Evolutionary conservation across 2,329 filamentous ascomycete species (phyloP).

Genomic region (Neonectria hederae): DNA sequence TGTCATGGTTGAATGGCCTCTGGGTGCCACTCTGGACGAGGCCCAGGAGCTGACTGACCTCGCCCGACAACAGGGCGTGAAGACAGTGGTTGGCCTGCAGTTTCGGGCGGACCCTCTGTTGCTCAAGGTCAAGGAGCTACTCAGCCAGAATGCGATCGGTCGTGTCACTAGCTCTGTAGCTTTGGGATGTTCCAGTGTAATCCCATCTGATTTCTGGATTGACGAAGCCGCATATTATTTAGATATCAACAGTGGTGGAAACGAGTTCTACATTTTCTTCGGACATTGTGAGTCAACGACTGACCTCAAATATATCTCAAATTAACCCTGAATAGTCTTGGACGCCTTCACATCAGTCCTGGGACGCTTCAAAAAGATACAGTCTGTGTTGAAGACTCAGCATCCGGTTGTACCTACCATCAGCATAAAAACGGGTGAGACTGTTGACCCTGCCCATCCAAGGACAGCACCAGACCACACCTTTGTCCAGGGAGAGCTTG

Average conservation of each 20-base stretch:
- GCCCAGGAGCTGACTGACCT: conserved; percentile 52
- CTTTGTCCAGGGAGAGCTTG: conserved; percentile 18
- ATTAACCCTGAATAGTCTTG: conserved; percentile 7
- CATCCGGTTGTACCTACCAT: background rate
- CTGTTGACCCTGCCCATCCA: background rate
- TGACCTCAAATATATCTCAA: background rate
- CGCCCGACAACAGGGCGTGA: conserved; percentile 45
- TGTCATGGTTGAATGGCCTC: conserved; percentile 24
- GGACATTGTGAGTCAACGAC: conserved; percentile 17
- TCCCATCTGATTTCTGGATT: background rate
- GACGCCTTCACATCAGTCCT: conserved; percentile 18
- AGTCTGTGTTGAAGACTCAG: conserved; percentile 18
- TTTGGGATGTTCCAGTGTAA: conserved; percentile 4
- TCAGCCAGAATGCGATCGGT: conserved; percentile 24
- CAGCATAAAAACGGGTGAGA: background rate
- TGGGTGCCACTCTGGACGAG: conserved; percentile 41
- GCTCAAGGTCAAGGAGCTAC: conserved; percentile 27
- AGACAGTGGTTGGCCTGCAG: conserved; percentile 59
- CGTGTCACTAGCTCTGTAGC: conserved; percentile 13
- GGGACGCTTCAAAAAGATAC: conserved; percentile 15
- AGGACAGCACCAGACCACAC: conserved; percentile 15
- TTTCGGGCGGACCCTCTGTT: conserved; percentile 53
- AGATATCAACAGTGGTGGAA: conserved; percentile 21
- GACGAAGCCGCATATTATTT: conserved; percentile 10
- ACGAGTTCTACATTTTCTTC: conserved; percentile 22